These are phyloP conservation scores for Maudiozyma humilis DNA, from an alignment of 1,139 yeast genomes.

Conservation along the genomic window DNA sequence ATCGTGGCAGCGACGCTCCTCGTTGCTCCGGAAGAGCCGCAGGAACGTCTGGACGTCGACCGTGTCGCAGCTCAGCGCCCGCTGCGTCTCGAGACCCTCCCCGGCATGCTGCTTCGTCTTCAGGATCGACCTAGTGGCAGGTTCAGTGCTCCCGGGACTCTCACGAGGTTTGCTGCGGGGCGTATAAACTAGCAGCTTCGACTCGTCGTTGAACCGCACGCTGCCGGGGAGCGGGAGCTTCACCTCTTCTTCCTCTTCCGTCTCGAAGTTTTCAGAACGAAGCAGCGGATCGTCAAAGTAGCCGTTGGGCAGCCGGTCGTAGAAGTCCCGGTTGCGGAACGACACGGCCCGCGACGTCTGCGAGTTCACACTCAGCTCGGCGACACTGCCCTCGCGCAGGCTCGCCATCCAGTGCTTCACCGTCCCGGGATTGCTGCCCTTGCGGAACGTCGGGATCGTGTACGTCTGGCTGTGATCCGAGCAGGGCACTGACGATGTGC, in stretches of 20 bases:
- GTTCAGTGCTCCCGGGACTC: too few species aligned
- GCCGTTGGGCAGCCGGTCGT: conserved; percentile 6
- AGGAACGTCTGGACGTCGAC: conserved; percentile 21
- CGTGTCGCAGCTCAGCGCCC: conserved; percentile 23
- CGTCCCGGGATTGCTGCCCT: conserved; percentile 12
- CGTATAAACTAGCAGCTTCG: conserved; percentile 20
- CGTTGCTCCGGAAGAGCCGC: conserved; percentile 18
- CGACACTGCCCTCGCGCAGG: conserved; percentile 14
- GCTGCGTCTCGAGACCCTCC: conserved; percentile 17
- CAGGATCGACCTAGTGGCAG: conserved; percentile 24
- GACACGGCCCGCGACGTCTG: conserved; percentile 2
- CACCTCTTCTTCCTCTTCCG: not conserved
- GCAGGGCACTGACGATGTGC: conserved; percentile 1
- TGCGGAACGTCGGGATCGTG: conserved; percentile 25
- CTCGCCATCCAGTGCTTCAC: conserved; percentile 17
- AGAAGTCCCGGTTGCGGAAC: conserved; percentile 7
- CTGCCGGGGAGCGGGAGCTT: conserved; percentile 7
- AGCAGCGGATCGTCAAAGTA: conserved; percentile 3
- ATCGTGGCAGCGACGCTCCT: conserved; percentile 17
- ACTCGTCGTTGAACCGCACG: conserved; percentile 22
- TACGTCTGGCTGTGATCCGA: conserved; percentile 12
- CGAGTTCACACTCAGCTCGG: not conserved
- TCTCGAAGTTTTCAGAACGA: not conserved
- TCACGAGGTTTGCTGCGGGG: conserved; percentile 15
- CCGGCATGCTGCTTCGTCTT: conserved; percentile 19